Evolutionary conservation across 805 yeast genomes (phyloP).

Genomic region (Scheffersomyces stipitis): DNA sequence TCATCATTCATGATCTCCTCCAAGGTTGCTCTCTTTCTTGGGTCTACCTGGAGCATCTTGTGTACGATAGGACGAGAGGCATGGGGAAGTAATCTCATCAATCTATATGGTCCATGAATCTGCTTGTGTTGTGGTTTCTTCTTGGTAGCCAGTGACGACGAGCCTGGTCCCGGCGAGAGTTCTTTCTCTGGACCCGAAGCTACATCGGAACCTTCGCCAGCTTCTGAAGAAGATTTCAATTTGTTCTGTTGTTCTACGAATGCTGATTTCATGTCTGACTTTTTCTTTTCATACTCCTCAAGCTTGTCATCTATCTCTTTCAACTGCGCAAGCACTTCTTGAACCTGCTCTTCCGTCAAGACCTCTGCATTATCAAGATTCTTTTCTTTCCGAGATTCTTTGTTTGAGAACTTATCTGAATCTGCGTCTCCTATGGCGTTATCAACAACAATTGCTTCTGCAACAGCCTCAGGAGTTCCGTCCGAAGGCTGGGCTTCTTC

Average conservation of each 20-base stretch:
- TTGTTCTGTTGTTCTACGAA: slow-evolving; percentile 22
- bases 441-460: not conserved
- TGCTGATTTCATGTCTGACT: slow-evolving; percentile 33
- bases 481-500: not conserved
- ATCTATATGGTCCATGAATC: slow-evolving; percentile 79
- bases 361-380: slow-evolving; percentile 23
- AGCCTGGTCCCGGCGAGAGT: slow-evolving; percentile 2
- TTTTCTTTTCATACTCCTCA: slow-evolving; percentile 36
- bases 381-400: slow-evolving; percentile 16
- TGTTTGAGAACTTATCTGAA: not conserved
- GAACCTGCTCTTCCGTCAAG: slow-evolving; percentile 30
- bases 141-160: slow-evolving; percentile 17
- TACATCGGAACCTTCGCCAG: no score
- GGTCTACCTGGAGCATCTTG: slow-evolving; percentile 63
- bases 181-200: slow-evolving; percentile 9
- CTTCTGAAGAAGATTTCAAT: not conserved
- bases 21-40: slow-evolving; percentile 60
- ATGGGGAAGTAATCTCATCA: slow-evolving; percentile 79
- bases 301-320: slow-evolving; percentile 36
- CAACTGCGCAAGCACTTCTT: slow-evolving; percentile 32
- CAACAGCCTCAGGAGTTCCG: slow-evolving; percentile 5
- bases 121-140: slow-evolving; percentile 48
- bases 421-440: not conserved
- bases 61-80: slow-evolving; percentile 77
- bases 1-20: slow-evolving; percentile 65